phyloP scores from a whole-genome alignment of 768 basidiomycete genomes.

The Phlebiopsis flavidoalba region DNA sequence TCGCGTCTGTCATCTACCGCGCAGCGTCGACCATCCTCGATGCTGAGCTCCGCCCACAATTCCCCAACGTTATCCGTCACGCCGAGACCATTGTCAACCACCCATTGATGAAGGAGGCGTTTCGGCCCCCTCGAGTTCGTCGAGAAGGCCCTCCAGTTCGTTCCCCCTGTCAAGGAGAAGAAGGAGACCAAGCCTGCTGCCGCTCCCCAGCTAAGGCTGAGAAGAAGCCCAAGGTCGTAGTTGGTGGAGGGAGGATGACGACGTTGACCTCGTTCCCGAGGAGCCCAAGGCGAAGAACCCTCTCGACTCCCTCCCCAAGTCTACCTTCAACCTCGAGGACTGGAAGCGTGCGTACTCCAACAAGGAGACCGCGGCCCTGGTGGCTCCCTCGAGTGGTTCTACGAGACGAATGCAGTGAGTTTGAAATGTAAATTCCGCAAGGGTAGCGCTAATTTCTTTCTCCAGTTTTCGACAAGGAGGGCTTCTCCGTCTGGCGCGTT shows the following conservation, averaged over 20 bases:
- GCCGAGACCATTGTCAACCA: slow-evolving; percentile 87
- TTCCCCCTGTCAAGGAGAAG: slow-evolving; percentile 74
- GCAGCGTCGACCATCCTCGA: slow-evolving; percentile 59
- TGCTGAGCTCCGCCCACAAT: slow-evolving; percentile 54
- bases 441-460: neutral
- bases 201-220: slow-evolving; percentile 38
- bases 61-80: slow-evolving; percentile 79
- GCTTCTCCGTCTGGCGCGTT: slow-evolving; percentile 87
- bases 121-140: slow-evolving; percentile 51
- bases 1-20: slow-evolving; percentile 56
- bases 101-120: slow-evolving; percentile 64
- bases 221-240: slow-evolving; percentile 57
- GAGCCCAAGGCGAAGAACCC: slow-evolving; percentile 96
- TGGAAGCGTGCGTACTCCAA: slow-evolving; percentile 99
- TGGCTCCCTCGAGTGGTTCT: slow-evolving; percentile 94
- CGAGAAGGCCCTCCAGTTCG: slow-evolving; percentile 69
- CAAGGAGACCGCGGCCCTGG: slow-evolving; percentile 88
- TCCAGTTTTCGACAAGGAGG: slow-evolving; percentile 78
- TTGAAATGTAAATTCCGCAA: neutral
- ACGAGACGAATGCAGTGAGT: slow-evolving; percentile 87
- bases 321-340: slow-evolving; percentile 85
- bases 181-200: slow-evolving; percentile 33
- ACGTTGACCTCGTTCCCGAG: slow-evolving; percentile 60
- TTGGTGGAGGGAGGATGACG: slow-evolving; percentile 59
- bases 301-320: slow-evolving; percentile 86